A percentile compares a stretch with the other conserved stretches of the same genome.
Evolutionary conservation across 2,329 filamentous ascomycete genomes (phyloP).

Genomic region (Ceratocystiopsis brevicomis): DNA sequence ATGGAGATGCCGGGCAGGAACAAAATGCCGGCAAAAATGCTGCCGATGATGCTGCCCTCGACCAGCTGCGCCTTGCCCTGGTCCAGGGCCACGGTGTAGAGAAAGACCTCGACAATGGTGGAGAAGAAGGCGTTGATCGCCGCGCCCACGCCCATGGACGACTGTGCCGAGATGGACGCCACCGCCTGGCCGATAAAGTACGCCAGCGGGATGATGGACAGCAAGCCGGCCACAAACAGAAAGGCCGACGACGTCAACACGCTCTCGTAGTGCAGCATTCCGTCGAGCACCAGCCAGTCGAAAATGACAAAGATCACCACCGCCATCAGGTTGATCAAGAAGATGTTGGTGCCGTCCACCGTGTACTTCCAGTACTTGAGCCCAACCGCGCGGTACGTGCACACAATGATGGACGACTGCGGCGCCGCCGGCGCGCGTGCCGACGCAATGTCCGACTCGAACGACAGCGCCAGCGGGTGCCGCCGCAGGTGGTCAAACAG

Average conservation of each 20-base stretch:
- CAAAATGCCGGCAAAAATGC: conserved; percentile 90
- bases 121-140: conserved; percentile 98
- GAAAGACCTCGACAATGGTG: conserved; percentile 89
- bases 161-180: conserved; percentile 94
- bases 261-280: conserved; percentile 47
- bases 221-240: conserved; percentile 62
- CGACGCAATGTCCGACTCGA: conserved; percentile 68
- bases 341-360: conserved; percentile 94
- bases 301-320: conserved; percentile 90
- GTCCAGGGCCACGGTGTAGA: conserved; percentile 85
- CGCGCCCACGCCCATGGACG: conserved; percentile 92
- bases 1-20: conserved; percentile 91
- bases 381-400: conserved; percentile 90
- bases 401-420: conserved; percentile 74
- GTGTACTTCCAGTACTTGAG: conserved; percentile 99
- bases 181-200: conserved; percentile 99
- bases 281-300: conserved; percentile 67
- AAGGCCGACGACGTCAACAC: conserved; percentile 69
- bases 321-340: conserved; percentile 89
- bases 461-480: conserved; percentile 80
- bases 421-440: conserved; percentile 52
- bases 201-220: conserved; percentile 88
- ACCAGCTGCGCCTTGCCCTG: conserved; percentile 87
- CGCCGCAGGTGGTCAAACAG: conserved; percentile 81
- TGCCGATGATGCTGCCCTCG: conserved; percentile 91